Conservation (phyloP, 2,329 filamentous ascomycete species). For the Grosmannia clavigera region DNA sequence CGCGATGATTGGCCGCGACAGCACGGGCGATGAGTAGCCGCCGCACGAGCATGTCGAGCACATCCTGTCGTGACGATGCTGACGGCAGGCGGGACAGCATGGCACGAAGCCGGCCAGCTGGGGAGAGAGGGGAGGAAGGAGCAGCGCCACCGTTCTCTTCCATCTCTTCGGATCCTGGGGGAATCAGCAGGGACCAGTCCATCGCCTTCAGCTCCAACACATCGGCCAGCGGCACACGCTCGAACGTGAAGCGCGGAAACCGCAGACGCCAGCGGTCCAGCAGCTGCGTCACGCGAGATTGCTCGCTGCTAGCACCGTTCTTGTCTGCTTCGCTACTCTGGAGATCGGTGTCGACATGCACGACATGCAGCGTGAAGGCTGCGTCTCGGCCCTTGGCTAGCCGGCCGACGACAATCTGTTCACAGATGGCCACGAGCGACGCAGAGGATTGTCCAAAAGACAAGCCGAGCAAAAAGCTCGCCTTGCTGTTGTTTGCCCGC, state of each 20-base stretch:
- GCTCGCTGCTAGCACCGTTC: background rate
- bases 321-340: constrained; percentile 11
- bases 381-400: constrained; percentile 48
- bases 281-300: constrained; percentile 23
- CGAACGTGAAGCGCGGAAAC: constrained; percentile 57
- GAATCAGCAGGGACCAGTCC: constrained; percentile 38
- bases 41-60: constrained; percentile 57
- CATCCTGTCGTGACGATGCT: constrained; percentile 62
- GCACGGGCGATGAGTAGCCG: constrained; percentile 59
- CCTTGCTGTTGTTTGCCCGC: constrained; percentile 26
- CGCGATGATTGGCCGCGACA: constrained; percentile 46
- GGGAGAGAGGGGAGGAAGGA: constrained; percentile 9
- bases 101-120: constrained; percentile 33
- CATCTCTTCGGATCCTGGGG: constrained; percentile 4
- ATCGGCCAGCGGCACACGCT: constrained; percentile 48
- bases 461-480: constrained; percentile 57
- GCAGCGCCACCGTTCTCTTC: too few species aligned
- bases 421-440: constrained; percentile 62
- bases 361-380: constrained; percentile 54
- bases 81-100: constrained; percentile 54
- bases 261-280: constrained; percentile 39
- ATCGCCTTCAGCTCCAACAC: constrained; percentile 40
- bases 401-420: constrained; percentile 55
- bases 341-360: constrained; percentile 38
- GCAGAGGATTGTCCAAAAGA: constrained; percentile 77